These are phyloP conservation scores for Xylaria bambusicola DNA, from an alignment of 495 filamentous ascomycete genomes.

Conservation along the genomic window DNA sequence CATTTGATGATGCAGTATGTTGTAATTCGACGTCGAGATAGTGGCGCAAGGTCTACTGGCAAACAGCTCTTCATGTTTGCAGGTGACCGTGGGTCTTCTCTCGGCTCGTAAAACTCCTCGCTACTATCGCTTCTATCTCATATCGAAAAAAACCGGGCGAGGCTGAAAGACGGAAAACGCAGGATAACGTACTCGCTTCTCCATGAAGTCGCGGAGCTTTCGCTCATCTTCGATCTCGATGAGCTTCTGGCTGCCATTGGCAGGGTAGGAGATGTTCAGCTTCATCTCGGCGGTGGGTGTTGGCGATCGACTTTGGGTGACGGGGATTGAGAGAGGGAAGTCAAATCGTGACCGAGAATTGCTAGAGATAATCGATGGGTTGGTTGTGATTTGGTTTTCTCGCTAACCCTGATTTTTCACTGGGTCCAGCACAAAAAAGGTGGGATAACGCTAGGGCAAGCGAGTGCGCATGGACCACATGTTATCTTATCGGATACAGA, in stretches of 20 bases:
- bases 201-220: conserved; percentile 61
- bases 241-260: conserved; percentile 98
- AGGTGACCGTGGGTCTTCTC: not conserved
- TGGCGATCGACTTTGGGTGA: conserved; percentile 29
- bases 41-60: not conserved
- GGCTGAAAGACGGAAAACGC: not conserved
- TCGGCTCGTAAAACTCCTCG: conserved; percentile 9
- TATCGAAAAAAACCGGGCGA: conserved; percentile 5
- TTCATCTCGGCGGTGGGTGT: conserved; percentile 63
- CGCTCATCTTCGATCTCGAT: conserved; percentile 99
- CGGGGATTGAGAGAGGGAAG: conserved; percentile 30
- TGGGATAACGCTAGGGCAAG: conserved; percentile 29
- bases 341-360: conserved; percentile 26
- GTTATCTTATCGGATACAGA: conserved; percentile 5
- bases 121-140: conserved; percentile 2
- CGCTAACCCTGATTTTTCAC: conserved; percentile 36
- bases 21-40: not conserved
- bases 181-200: conserved; percentile 44
- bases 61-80: not conserved
- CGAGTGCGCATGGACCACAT: conserved; percentile 27
- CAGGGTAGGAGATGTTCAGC: conserved; percentile 97
- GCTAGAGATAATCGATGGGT: conserved; percentile 21
- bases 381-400: conserved; percentile 30
- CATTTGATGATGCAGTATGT: not conserved
- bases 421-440: conserved; percentile 26